These are phyloP conservation scores for Coleophoma crateriformis DNA, from an alignment of 2,329 filamentous ascomycete species.

Conservation along the genomic window DNA sequence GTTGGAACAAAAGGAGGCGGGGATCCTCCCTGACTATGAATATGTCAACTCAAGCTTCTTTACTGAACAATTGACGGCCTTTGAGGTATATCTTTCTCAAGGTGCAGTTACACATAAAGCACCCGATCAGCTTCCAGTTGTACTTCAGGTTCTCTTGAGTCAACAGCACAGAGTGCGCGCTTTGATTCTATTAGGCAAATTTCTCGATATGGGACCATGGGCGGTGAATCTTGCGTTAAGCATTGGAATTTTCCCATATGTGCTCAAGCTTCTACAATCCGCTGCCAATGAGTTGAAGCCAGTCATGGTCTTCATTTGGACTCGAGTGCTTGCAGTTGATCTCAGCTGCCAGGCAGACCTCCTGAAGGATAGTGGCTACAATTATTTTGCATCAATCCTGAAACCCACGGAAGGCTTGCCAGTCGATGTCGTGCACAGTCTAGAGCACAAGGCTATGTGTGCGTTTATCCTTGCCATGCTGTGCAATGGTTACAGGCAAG, in stretches of 20 bases:
- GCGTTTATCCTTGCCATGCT: slow-evolving; percentile 97
- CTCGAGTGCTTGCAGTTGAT: slow-evolving; percentile 89
- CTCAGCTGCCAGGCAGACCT: slow-evolving; percentile 89
- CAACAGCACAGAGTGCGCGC: slow-evolving; percentile 91
- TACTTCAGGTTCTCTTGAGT: slow-evolving; percentile 90
- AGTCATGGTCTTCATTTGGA: slow-evolving; percentile 99
- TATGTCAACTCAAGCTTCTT: slow-evolving; percentile 96
- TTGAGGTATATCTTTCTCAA: slow-evolving; percentile 87
- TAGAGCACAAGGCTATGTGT: slow-evolving; percentile 98
- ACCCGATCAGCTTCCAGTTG: slow-evolving; percentile 92
- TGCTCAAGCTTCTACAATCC: slow-evolving; percentile 93
- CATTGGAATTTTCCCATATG: slow-evolving; percentile 98
- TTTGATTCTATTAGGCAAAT: slow-evolving; percentile 85
- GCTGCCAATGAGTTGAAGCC: slow-evolving; percentile 92
- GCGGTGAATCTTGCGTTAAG: slow-evolving; percentile 96
- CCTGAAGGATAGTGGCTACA: slow-evolving; percentile 94
- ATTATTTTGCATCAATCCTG: slow-evolving; percentile 91
- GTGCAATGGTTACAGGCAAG: slow-evolving; percentile 89
- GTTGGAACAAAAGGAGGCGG: slow-evolving; percentile 72
- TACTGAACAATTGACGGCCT: slow-evolving; percentile 92
- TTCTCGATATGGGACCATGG: slow-evolving; percentile 94
- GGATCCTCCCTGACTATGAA: slow-evolving; percentile 63
- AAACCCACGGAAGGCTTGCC: slow-evolving; percentile 79
- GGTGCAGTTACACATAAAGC: slow-evolving; percentile 80
- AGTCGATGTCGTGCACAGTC: slow-evolving; percentile 64